Evolutionary conservation across 495 filamentous ascomycete species (phyloP), one percentile per base, ranked within the genome.

Genomic region (Penicillium arizonense): DNA sequence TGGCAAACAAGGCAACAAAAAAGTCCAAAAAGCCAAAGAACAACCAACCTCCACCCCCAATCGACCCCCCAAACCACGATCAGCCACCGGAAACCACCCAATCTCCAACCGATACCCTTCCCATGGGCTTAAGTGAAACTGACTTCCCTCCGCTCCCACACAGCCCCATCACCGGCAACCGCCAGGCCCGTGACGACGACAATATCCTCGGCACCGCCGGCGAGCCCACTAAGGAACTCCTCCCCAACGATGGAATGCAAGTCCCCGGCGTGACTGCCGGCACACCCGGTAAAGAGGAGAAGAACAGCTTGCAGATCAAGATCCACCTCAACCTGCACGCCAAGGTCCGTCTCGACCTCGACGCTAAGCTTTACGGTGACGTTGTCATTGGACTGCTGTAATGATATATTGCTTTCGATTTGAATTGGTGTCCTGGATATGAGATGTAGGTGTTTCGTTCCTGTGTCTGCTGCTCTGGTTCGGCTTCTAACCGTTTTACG

Each of bases 351-450:
- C 53, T 63, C 6, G 57, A 63, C 0, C 53, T 63, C 11, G 60
- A 63, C 46, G 60, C 60, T 12, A 50, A 63, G 47, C 43, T 63
- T 38, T 63, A 63, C 18, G 60, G 60, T 55, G 60, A 63, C 21
- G 30, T 63, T 12, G 57, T 59, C 5, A 63, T 63, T 32, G 57
- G 60, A 33, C 44, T 63, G 47, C 57, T 63, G 38, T 60, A 60
- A 60, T 35, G 11, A 28, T 43, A 43, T 43, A 8, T 43, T n/a
- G 2, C 18, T 43, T 30, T 43, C 0, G 6, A 8, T 13, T 3
- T 16, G 21, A 0, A 6, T 16, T 43, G 4, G 28, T 30, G 8
- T 43, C n/a, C 12, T 3, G 11, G 21, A 7, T 43, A 43, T 43
- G 21, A 23, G 21, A 43, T 28, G 40, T 43, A n/a, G 4, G 18